Conservation (phyloP, 2,329 filamentous ascomycete genomes). For the Dothiorella sarmentorum region DNA sequence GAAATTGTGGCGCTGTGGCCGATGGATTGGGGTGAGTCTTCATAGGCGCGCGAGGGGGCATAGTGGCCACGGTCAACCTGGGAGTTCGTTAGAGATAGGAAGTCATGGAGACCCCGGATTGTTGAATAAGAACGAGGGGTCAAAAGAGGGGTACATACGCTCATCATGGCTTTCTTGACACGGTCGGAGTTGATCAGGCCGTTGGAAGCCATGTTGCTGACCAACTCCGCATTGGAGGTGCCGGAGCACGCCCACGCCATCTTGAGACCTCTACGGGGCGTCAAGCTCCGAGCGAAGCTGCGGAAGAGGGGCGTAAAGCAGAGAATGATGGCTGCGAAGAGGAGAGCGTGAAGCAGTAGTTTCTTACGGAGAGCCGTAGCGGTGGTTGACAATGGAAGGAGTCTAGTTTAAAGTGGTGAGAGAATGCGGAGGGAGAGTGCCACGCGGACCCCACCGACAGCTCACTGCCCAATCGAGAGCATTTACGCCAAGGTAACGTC, state of each 20-base stretch:
- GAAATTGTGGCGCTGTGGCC: conserved; percentile 67
- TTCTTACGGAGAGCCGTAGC: neutral
- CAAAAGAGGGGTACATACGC: conserved; percentile 44
- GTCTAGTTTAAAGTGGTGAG: neutral
- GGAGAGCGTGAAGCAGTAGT: neutral
- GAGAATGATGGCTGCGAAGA: neutral
- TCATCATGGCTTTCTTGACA: conserved; percentile 77
- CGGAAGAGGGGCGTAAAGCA: neutral
- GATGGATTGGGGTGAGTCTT: conserved; percentile 67
- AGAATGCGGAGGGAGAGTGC: neutral
- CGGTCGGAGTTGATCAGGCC: conserved; percentile 67
- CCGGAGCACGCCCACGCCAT: conserved; percentile 95
- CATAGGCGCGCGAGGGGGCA: conserved; percentile 67
- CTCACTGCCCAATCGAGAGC: neutral
- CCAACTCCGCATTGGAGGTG: conserved; percentile 66
- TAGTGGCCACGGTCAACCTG: conserved; percentile 89
- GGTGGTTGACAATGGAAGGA: no score
- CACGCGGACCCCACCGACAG: conserved; percentile 8
- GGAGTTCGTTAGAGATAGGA: neutral
- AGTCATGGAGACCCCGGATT: neutral
- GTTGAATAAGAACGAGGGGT: neutral
- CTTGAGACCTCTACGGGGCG: conserved; percentile 24
- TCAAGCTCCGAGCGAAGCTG: neutral
- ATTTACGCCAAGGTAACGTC: conserved; percentile 16
- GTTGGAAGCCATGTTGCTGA: conserved; percentile 72